Base-by-base conservation (phyloP, 805 yeast genomes). In the Clavispora carvajalis region DNA sequence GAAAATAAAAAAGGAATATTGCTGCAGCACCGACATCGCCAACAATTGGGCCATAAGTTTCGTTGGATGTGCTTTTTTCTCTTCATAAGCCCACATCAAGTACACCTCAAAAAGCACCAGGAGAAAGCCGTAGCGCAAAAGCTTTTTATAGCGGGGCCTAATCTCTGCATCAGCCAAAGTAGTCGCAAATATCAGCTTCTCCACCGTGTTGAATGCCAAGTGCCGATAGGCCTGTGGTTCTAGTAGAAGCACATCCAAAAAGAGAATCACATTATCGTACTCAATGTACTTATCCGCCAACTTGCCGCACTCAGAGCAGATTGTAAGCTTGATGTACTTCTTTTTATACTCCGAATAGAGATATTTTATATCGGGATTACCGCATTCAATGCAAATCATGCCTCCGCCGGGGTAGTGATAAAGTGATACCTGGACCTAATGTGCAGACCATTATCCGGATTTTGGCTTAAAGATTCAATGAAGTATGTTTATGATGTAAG, bases 301-400 rank as follows among this genome's bases (percentile, higher is more conserved):
- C 37, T 73, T 69, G 22, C 76, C 72, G 59, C 99, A 93, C 22
- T 64, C 58, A 2, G 76, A 64, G 55, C 98, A 93, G 23, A 80
- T 80, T 0, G 95, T 82, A 28, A 88, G 73, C 48, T 85, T 79
- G 36, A 91, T 86, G 52, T 88, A 89, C 34, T 81, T 79, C 43
- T 83, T 80, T 22, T 90, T 77, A 60, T 85, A 90, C 49, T 70
- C 72, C 17, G 82, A 80, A 63, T 77, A 91, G 26, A 90, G 71
- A 1, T 84, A 69, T 13, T 70, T 67, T 25, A 82, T 83, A 3
- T 82, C 77, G 21, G 60, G 51, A 29, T 72, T 64, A n/a, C 79
- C 73, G 59, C 98, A 93, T 58, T 89, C 95, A 17, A 90, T 82
- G 60, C 98, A 91, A 46, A 90, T 80, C 97, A 91, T 89, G 24